A percentile compares a stretch with the other conserved stretches of the same genome.
phyloP scores from a whole-genome alignment of 495 filamentous ascomycete genomes.

The Hypomontagnella monticulosa region DNA sequence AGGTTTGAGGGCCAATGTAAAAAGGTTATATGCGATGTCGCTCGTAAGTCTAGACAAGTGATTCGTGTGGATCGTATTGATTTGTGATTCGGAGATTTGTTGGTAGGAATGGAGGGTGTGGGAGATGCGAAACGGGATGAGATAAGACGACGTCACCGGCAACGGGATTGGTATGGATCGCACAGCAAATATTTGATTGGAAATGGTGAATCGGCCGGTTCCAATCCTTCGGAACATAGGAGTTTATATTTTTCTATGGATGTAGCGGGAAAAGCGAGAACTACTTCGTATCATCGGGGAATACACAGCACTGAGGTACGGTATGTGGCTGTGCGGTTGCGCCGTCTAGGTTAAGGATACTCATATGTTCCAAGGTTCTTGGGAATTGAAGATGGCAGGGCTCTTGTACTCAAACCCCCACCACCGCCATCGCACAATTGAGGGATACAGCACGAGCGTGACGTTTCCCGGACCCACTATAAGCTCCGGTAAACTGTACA shows the following conservation, averaged over 20 bases:
- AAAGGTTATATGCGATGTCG: not conserved
- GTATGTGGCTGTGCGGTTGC: not conserved
- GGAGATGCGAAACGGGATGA: slow-evolving; percentile 28
- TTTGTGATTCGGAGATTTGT: slow-evolving; percentile 27
- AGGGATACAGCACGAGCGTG: not conserved
- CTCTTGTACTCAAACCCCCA: slow-evolving; percentile 12
- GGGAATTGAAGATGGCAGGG: slow-evolving; percentile 1
- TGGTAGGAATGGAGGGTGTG: slow-evolving; percentile 29
- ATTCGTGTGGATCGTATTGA: slow-evolving; percentile 11
- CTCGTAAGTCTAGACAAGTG: slow-evolving; percentile 1
- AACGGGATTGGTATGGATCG: slow-evolving; percentile 20
- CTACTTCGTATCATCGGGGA: no score
- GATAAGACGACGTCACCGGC: slow-evolving; percentile 40
- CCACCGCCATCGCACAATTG: slow-evolving; percentile 23
- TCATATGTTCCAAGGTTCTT: no score
- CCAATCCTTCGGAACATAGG: slow-evolving; percentile 16
- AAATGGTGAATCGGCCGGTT: slow-evolving; percentile 1
- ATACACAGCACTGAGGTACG: no score
- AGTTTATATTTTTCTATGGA: not conserved
- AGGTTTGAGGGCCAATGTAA: slow-evolving; percentile 1
- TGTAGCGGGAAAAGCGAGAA: no score
- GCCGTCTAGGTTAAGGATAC: slow-evolving; percentile 3
- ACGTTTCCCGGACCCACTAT: slow-evolving; percentile 15
- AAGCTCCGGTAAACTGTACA: not conserved
- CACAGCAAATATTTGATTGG: slow-evolving; percentile 2